Evolutionary conservation across 768 basidiomycete genomes (phyloP), one percentile per base, ranked within the genome.

Genomic region (Kwoniella bestiolae): DNA sequence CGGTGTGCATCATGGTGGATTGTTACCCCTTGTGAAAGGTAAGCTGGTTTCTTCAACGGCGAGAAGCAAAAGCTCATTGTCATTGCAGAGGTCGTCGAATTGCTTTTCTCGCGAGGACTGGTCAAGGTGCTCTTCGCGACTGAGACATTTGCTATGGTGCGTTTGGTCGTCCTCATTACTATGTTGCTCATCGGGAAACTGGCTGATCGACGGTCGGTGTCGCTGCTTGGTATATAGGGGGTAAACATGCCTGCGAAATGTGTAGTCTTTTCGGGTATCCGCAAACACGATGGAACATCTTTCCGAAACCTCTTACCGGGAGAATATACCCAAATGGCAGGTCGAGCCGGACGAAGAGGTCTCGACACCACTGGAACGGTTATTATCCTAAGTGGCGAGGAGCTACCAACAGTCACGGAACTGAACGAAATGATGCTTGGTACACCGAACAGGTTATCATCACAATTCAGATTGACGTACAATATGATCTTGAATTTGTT

Each of bases 171-270:
- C n/a, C n/a, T n/a, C n/a, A n/a, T n/a, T n/a, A n/a, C n/a, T n/a
- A n/a, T n/a, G n/a, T n/a, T n/a, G n/a, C n/a, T n/a, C n/a, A n/a
- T n/a, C n/a, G n/a, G n/a, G n/a, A n/a, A n/a, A n/a, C n/a, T n/a
- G n/a, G n/a, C n/a, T n/a, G n/a, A n/a, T n/a, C n/a, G n/a, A n/a
- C n/a, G n/a, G n/a, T n/a, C n/a, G n/a, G n/a, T 14, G 35, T 2
- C 18, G 35, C 11, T 7, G 18, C 18, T 38, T 38, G 5, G 35
- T 12, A 38, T 38, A 8, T 66, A 97, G 94, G 96, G 96, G 53
- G 96, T 99, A 60, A 99, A 99, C 81, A 99, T 99, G 96, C 96
- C 96, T 21, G 92, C 96, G 2, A 90, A 88, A 84, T 94, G 90
- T 73, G 96, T 99, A 3, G 96, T 97, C 6, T 99, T 97, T 81